phyloP scores from a whole-genome alignment of 83 land plant species.

The Picea abies region DNA sequence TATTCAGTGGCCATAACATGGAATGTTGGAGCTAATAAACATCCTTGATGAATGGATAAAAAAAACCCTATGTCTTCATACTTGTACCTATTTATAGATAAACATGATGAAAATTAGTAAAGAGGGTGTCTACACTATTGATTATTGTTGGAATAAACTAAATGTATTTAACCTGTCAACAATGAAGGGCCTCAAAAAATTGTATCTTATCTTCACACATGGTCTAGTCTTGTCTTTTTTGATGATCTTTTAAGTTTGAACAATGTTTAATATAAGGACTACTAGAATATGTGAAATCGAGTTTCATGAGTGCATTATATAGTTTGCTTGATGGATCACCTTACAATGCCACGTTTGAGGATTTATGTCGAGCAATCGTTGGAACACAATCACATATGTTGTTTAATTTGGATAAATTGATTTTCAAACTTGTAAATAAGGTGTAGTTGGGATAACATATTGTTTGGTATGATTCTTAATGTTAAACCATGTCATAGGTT shows the following conservation, averaged over 20 bases:
- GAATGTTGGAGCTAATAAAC: no score
- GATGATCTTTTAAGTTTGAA: not conserved
- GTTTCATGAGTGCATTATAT: slow-evolving; percentile 74
- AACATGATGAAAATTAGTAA: no score
- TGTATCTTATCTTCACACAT: not conserved
- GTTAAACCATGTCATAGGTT: not conserved
- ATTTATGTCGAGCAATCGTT: slow-evolving; percentile 89
- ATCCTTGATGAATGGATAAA: no score
- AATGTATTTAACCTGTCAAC: no score
- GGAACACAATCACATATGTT: no score
- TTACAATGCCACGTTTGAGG: slow-evolving; percentile 91
- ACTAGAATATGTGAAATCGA: slow-evolving; percentile 18
- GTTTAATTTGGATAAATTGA: slow-evolving; percentile 87
- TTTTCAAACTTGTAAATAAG: slow-evolving; percentile 90
- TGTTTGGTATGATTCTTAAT: not conserved
- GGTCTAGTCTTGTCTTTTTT: not conserved
- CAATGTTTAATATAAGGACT: not conserved
- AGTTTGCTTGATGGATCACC: slow-evolving; percentile 86
- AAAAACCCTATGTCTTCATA: no score
- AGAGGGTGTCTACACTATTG: no score
- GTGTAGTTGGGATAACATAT: slow-evolving; percentile 21
- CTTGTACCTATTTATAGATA: no score
- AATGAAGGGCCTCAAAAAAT: no score
- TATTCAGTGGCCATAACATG: no score
- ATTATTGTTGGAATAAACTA: no score